These are phyloP conservation scores for Delphinella strobiligena DNA, from an alignment of 2,329 filamentous ascomycete species.

Conservation along the genomic window DNA sequence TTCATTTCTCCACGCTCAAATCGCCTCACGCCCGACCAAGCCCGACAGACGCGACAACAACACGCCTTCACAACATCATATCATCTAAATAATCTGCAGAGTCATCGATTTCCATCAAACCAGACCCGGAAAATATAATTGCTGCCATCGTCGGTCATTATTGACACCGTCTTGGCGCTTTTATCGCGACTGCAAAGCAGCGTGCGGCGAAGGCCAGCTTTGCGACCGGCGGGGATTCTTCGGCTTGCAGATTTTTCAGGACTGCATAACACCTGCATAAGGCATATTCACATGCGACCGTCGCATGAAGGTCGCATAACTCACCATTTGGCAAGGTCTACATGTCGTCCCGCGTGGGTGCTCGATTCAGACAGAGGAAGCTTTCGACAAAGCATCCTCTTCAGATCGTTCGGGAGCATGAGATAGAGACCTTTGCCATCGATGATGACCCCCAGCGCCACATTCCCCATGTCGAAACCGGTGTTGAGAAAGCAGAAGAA, in stretches of 20 bases:
- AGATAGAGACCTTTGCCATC: constrained; percentile 57
- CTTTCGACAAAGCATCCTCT: constrained; percentile 82
- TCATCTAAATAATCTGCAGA: constrained; percentile 1
- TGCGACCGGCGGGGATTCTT: constrained; percentile 1
- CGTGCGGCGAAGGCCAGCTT: too few species aligned
- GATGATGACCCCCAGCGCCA: constrained; percentile 77
- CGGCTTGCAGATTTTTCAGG: neutral
- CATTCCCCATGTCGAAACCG: constrained; percentile 78
- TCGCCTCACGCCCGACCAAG: neutral
- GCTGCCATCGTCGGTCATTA: neutral
- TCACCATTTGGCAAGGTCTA: neutral
- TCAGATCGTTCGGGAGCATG: constrained; percentile 75
- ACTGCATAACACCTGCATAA: neutral
- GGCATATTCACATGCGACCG: neutral
- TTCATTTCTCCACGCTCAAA: too few species aligned
- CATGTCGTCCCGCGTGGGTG: constrained; percentile 10
- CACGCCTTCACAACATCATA: neutral
- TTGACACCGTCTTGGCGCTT: neutral
- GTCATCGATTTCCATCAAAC: neutral
- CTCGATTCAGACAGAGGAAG: constrained; percentile 65
- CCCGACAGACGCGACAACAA: neutral
- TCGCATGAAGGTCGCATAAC: neutral
- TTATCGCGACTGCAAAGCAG: neutral
- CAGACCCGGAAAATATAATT: neutral
- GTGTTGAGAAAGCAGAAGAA: constrained; percentile 94